A percentile compares a stretch with the other conserved stretches of the same genome.
Evolutionary conservation across 73 alveolate species (phyloP).

Genomic region (Paramecium pentaurelia): DNA sequence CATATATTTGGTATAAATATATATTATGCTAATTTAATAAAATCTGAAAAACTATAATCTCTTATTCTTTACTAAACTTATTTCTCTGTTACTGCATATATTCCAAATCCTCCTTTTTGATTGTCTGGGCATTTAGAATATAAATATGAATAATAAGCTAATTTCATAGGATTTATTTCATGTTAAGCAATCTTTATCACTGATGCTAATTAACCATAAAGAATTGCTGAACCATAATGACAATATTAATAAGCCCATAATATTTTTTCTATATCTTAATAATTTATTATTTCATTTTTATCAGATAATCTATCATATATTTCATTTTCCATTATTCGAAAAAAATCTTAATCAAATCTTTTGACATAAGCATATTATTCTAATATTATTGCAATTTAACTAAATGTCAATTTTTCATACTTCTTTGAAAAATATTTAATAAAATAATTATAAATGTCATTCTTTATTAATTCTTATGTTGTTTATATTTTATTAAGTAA

Average conservation of each 20-base stretch:
- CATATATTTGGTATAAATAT: slow-evolving; percentile 37
- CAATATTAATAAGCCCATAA: slow-evolving; percentile 52
- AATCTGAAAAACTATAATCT: background rate
- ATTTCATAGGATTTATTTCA: slow-evolving; percentile 54
- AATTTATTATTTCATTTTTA: slow-evolving; percentile 1
- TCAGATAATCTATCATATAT: slow-evolving; percentile 31
- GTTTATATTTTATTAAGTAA: background rate
- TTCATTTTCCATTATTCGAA: slow-evolving; percentile 58
- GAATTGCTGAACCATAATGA: slow-evolving; percentile 31
- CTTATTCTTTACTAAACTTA: background rate
- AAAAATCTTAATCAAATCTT: slow-evolving; percentile 49
- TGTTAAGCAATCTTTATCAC: slow-evolving; percentile 39
- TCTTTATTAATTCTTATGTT: background rate
- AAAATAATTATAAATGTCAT: slow-evolving; percentile 15
- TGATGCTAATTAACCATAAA: slow-evolving; percentile 43
- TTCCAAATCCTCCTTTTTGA: slow-evolving; percentile 48
- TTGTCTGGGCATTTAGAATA: slow-evolving; percentile 56
- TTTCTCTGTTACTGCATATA: slow-evolving; percentile 32
- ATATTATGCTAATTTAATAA: slow-evolving; percentile 24
- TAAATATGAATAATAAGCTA: slow-evolving; percentile 47
- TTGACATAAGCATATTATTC: slow-evolving; percentile 52
- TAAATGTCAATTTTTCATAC: slow-evolving; percentile 24
- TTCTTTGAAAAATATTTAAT: slow-evolving; percentile 18
- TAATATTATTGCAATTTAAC: slow-evolving; percentile 29
- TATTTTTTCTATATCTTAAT: slow-evolving; percentile 37